Percentiles rank a stretch among this genome's conserved stretches.
These are phyloP conservation scores for Styphnolobium japonicum DNA, from an alignment of 306 rosid genomes.

Conservation along the genomic window DNA sequence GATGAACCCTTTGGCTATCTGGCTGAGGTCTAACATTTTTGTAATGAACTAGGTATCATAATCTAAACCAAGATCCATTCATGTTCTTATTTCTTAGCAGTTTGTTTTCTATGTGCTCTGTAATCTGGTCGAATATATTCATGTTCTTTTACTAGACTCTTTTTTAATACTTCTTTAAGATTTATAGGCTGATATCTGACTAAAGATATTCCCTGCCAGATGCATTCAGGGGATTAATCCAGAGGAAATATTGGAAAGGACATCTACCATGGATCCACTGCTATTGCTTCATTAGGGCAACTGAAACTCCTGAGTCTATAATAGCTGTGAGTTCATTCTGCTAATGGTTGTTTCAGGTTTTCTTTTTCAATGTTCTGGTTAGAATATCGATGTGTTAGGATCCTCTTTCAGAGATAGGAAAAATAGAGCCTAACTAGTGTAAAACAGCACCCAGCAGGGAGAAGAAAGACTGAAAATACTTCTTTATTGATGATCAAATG, in stretches of 20 bases:
- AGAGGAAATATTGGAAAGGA: conserved; percentile 71
- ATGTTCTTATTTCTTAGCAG: background rate
- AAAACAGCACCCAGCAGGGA: too few relatives aligned
- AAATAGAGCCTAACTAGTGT: too few relatives aligned
- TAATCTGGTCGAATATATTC: background rate
- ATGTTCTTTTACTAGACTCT: background rate
- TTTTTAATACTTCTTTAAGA: conserved; percentile 12
- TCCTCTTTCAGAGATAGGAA: too few relatives aligned
- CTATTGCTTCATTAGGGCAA: conserved; percentile 86
- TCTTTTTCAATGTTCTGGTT: background rate
- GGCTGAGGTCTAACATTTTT: background rate
- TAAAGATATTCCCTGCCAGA: conserved; percentile 42
- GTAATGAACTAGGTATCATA: background rate
- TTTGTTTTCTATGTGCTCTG: background rate
- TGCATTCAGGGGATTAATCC: conserved; percentile 64
- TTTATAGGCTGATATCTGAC: conserved; percentile 17
- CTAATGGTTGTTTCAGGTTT: background rate
- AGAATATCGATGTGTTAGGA: too few relatives aligned
- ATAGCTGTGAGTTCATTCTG: conserved; percentile 59
- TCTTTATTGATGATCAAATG: too few relatives aligned
- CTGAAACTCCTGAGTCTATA: conserved; percentile 65
- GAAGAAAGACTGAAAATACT: too few relatives aligned
- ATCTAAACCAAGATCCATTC: conserved; percentile 18
- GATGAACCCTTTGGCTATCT: background rate
- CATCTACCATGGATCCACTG: conserved; percentile 88